Evolutionary conservation across 2,329 filamentous ascomycete genomes (phyloP), one percentile per base, ranked within the genome.

Genomic region (Incumbomyces lentus): DNA sequence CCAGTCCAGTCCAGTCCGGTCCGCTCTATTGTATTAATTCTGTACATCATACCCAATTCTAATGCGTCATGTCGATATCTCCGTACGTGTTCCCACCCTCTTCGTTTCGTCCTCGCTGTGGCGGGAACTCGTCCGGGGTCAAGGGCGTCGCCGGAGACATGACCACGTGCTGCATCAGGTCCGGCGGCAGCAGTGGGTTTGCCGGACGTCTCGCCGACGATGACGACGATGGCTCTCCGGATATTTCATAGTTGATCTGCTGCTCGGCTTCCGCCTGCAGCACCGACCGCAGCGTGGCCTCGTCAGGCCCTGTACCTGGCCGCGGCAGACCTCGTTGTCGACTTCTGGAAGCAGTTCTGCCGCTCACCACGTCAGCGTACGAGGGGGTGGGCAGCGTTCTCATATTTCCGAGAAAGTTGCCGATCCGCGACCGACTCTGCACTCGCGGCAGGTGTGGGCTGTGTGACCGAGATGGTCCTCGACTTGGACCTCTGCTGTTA

Each of bases 51-150:
- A 26, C 11, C 18, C 19, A 13, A 6, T 16, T 17, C 46, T 35
- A 56, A 44, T 56, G 52, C 40, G 54, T 56, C 54, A 56, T 56
- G 6, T 49, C 51, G 26, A 56, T 50, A 46, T 56, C 54, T 18
- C 29, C 34, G 11, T 48, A 41, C 22, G 48, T 34, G 29, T 34
- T n/a, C 2, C 13, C 50, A 11, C 32, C 33, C n/a, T 51, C 49
- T 12, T 40, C 29, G 29, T 38, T 22, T 16, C 19, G 34, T 33
- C 17, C 13, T 40, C 16, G 10, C 14, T 35, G 22, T 19, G 13
- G 14, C 13, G 35, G 14, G 10, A 32, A 19, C 18, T 47, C 40
- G 11, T 33, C 43, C 37, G 41, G 26, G 10, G 47, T 13, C 31
- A 47, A 22, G 17, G 40, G 47, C 10, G 52, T 52, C 11, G 35